Percentiles rank a stretch among this genome's conserved stretches.
These are phyloP conservation scores for Zhuliangozyma blackwelliae DNA, from an alignment of 1,139 yeast genomes.

Conservation along the genomic window DNA sequence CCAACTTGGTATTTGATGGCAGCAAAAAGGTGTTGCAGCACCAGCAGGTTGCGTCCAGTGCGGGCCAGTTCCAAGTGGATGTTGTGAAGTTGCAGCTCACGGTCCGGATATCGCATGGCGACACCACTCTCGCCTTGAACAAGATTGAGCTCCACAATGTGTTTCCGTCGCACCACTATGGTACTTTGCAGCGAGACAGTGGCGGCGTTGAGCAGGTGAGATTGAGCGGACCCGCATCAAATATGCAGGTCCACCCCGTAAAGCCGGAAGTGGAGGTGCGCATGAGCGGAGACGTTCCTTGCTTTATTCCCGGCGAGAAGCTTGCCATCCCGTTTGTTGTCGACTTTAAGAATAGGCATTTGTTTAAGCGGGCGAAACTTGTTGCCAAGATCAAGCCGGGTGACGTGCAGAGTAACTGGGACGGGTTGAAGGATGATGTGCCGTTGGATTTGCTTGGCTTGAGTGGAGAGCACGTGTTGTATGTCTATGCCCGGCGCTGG, in stretches of 20 bases:
- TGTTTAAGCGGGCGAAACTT: conserved; percentile 5
- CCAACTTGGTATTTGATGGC: conserved; percentile 6
- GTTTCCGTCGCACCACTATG: conserved; percentile 2
- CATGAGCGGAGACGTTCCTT: conserved; percentile 3
- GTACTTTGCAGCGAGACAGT: conserved; percentile 1
- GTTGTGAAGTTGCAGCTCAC: conserved; percentile 13
- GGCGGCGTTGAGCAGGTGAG: conserved; percentile 3
- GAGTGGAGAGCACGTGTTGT: conserved; percentile 7
- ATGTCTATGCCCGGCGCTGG: conserved; percentile 9
- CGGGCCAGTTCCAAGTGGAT: conserved; percentile 22
- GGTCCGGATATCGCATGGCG: conserved; percentile 5
- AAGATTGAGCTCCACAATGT: conserved; percentile 12
- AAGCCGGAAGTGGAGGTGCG: conserved; percentile 17
- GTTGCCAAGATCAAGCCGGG: conserved; percentile 6
- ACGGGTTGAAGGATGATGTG: conserved; percentile 39
- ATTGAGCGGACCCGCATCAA: conserved; percentile 5
- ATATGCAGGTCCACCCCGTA: conserved; percentile 17
- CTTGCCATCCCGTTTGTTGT: conserved; percentile 19
- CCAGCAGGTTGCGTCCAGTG: conserved; percentile 17
- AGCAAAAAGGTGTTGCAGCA: conserved; percentile 19
- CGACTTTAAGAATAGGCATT: conserved; percentile 11
- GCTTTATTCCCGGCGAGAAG: conserved; percentile 21
- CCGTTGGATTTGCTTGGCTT: conserved; percentile 20
- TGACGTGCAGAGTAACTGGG: conserved; percentile 30
- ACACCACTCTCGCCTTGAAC: conserved; percentile 5